Percentiles rank a stretch among this genome's conserved stretches.
Conservation (phyloP, 2,329 filamentous ascomycete species). For the Phyllosticta capitalensis region DNA sequence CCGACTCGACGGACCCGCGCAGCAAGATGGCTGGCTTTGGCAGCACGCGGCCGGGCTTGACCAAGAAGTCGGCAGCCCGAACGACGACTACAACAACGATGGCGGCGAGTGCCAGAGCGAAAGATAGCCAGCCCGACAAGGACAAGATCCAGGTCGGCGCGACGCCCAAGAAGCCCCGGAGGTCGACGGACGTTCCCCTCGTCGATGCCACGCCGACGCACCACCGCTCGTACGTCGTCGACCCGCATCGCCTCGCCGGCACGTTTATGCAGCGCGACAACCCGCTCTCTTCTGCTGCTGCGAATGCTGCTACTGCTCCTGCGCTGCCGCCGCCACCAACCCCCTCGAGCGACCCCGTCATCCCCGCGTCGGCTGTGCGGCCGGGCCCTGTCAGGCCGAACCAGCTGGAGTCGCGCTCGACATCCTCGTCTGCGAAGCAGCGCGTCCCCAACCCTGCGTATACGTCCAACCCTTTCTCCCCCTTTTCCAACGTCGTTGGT, state of each 20-base stretch:
- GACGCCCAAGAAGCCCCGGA: constrained; percentile 17
- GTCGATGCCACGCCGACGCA: background rate
- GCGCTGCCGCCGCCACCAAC: constrained; percentile 14
- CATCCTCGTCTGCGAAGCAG: too few species aligned
- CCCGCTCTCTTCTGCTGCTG: constrained; percentile 14
- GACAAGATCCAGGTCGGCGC: constrained; percentile 12
- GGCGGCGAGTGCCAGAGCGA: constrained; percentile 8
- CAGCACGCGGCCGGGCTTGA: background rate
- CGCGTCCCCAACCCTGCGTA: too few species aligned
- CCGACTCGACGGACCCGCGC: constrained; percentile 52
- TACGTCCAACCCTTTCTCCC: background rate
- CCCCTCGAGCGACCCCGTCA: constrained; percentile 24
- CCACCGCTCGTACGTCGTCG: background rate
- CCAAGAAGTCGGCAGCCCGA: constrained; percentile 16
- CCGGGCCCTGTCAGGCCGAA: constrained; percentile 11
- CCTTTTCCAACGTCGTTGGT: background rate
- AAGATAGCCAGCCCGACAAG: background rate
- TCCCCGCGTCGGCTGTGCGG: constrained; percentile 33
- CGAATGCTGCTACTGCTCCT: constrained; percentile 8
- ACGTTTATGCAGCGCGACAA: constrained; percentile 22
- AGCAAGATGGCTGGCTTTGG: background rate
- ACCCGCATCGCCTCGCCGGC: constrained; percentile 13
- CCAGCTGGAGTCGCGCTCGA: background rate
- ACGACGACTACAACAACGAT: constrained; percentile 14
- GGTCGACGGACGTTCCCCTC: background rate